Base-by-base conservation (phyloP, 495 filamentous ascomycete species). In the Xylaria curta region DNA sequence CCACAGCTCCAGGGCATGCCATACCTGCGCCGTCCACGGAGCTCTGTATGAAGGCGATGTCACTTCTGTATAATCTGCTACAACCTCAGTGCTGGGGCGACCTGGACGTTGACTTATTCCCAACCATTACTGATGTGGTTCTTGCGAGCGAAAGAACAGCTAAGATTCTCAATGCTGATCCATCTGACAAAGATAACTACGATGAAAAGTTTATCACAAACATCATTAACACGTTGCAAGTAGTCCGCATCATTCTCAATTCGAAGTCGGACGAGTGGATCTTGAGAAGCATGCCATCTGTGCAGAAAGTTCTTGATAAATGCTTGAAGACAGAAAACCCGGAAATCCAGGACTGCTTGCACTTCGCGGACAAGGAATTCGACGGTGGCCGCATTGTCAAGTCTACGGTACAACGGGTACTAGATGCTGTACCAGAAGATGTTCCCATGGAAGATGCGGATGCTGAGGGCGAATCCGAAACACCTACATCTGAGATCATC, bases 291-390 rank as follows among this genome's bases (percentile, higher is more conserved):
- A 86, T 97, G 70, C 73, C 89, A 0, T 83, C 88, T 19, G 87
- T 99, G 31, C 94, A 97, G 78, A 97, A 92, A 75, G 88, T 98
- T 21, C 84, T 97, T 15, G 94, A 98, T 74, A 99, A 97, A 81
- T 90, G 92, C 12, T 81, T 98, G 64, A 92, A 93, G 69, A 94
- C 90, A 3, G 94, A 98, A 46, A 91, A 93, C 76, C 87, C 92
- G 0, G 95, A 99, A 74, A 88, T 98, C 42, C 97, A 98, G 74
- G 94, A 97, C 77, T 96, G 91, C 76, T 85, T 99, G 47, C 92
- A 98, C 76, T 85, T 88, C 53, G 81, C 87, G 15, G 90, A 92
- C 74, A 85, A 89, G 66, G 86, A 89, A n/a, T 87, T 88, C 64
- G 90, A 93, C 51, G 88, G 89, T 40, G 85, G 84, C 5, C 85